Percentiles rank a stretch among this genome's conserved stretches.
Conservation (phyloP, 257 asterid species). For the Sherardia arvensis region DNA sequence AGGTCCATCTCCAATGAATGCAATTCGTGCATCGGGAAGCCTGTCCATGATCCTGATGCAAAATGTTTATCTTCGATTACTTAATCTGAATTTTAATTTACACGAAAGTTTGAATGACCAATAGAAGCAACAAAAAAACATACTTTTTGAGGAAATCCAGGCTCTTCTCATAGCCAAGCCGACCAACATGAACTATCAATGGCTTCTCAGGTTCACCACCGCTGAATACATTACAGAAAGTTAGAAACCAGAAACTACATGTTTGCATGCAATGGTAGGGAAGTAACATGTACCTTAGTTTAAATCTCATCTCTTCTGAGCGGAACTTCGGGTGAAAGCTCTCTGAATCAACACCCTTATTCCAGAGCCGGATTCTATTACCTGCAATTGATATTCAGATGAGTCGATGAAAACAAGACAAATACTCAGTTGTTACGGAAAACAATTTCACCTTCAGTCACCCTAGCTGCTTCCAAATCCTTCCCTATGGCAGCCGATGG, state of each 20-base stretch:
- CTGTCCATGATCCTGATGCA: constrained; percentile 81
- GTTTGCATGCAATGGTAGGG: not conserved
- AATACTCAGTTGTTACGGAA: not conserved
- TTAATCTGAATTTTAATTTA: not conserved
- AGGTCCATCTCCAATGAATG: constrained; percentile 92
- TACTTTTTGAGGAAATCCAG: constrained; percentile 88
- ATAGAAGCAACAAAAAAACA: constrained; percentile 6
- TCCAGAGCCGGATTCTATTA: constrained; percentile 83
- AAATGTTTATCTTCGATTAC: constrained; percentile 9
- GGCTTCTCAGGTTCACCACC: constrained; percentile 86
- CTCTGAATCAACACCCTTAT: constrained; percentile 94
- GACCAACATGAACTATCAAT: constrained; percentile 84
- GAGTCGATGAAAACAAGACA: too few relatives aligned
- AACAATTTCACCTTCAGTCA: constrained; percentile 55
- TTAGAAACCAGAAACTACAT: not conserved
- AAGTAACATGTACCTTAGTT: constrained; percentile 43
- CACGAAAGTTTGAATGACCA: not conserved
- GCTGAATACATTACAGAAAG: constrained; percentile 25
- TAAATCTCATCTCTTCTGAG: constrained; percentile 62
- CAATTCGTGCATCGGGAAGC: constrained; percentile 83
- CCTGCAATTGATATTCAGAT: too few relatives aligned
- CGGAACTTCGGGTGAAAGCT: constrained; percentile 73
- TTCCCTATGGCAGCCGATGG: constrained; percentile 92
- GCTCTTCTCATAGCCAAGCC: constrained; percentile 89
- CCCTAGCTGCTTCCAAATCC: constrained; percentile 76